Conservation (phyloP, 441 rosid genomes). For the Lepidium campestre region DNA sequence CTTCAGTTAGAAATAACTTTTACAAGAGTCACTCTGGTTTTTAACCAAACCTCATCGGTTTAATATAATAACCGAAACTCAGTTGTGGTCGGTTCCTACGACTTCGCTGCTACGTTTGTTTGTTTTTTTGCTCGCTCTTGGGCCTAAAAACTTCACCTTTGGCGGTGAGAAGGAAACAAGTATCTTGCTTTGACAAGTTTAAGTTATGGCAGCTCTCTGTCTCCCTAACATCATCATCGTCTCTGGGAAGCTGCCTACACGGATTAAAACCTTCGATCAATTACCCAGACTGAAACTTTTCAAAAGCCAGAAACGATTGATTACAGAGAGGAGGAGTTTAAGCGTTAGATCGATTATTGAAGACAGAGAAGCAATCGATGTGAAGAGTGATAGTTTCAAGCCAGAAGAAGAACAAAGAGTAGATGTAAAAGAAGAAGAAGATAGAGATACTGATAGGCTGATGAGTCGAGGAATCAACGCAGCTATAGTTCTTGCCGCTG, state of each 20-base stretch:
- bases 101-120: background rate
- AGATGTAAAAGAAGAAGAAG: background rate
- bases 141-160: background rate
- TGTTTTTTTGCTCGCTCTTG: too few relatives aligned
- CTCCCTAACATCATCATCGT: background rate
- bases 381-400: slow-evolving; percentile 20
- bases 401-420: background rate
- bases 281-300: slow-evolving; percentile 5
- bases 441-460: slow-evolving; percentile 33
- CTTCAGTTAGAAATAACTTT: background rate
- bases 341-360: slow-evolving; percentile 42
- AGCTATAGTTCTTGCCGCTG: slow-evolving; percentile 71
- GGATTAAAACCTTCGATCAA: background rate
- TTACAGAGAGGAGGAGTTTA: slow-evolving; percentile 29
- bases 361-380: slow-evolving; percentile 46
- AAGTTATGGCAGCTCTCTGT: slow-evolving; percentile 18
- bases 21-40: background rate
- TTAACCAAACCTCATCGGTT: background rate
- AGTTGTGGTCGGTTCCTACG: background rate
- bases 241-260: slow-evolving; percentile 5
- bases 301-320: slow-evolving; percentile 11
- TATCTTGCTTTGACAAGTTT: background rate
- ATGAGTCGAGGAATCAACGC: slow-evolving; percentile 65
- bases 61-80: background rate
- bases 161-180: slow-evolving; percentile 8